A percentile compares a stretch with the other conserved stretches of the same genome.
Conservation (phyloP, 2,329 filamentous ascomycete genomes). For the Colletotrichum cordylinicola region DNA sequence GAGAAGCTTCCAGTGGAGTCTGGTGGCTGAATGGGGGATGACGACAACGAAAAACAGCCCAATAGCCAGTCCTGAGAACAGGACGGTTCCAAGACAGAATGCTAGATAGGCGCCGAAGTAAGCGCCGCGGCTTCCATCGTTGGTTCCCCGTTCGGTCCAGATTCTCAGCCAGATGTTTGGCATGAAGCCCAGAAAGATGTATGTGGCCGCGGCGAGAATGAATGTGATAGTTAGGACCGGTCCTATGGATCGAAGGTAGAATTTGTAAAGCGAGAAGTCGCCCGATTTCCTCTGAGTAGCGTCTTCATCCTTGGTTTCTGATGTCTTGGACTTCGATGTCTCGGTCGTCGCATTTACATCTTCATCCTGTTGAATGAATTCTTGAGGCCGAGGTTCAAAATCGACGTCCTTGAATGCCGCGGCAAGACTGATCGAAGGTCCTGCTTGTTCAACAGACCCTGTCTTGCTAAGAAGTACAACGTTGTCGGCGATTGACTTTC, state of each 20-base stretch:
- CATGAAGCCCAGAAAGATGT: conserved; percentile 7
- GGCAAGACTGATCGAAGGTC: background rate
- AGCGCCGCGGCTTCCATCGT: background rate
- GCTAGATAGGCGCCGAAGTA: background rate
- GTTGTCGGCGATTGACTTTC: background rate
- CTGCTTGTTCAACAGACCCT: background rate
- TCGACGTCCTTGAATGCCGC: background rate
- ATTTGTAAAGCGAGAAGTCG: conserved; percentile 6
- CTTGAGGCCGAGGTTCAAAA: background rate
- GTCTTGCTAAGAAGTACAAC: background rate
- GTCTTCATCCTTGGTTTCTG: background rate
- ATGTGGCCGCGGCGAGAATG: background rate
- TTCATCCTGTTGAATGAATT: background rate
- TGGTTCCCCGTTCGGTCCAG: conserved; percentile 12
- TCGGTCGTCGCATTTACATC: background rate
- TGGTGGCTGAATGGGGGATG: background rate
- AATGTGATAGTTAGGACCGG: conserved; percentile 7
- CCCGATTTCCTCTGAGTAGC: background rate
- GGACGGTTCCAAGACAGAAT: background rate
- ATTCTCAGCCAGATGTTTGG: conserved; percentile 7
- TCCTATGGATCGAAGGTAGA: background rate
- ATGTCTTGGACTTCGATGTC: background rate
- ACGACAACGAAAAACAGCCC: conserved; percentile 4
- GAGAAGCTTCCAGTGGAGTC: conserved; percentile 2
- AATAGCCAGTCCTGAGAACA: background rate